A percentile compares a stretch with the other conserved stretches of the same genome.
phyloP scores from a whole-genome alignment of 768 basidiomycete genomes.

The Boletus eberwhitei region DNA sequence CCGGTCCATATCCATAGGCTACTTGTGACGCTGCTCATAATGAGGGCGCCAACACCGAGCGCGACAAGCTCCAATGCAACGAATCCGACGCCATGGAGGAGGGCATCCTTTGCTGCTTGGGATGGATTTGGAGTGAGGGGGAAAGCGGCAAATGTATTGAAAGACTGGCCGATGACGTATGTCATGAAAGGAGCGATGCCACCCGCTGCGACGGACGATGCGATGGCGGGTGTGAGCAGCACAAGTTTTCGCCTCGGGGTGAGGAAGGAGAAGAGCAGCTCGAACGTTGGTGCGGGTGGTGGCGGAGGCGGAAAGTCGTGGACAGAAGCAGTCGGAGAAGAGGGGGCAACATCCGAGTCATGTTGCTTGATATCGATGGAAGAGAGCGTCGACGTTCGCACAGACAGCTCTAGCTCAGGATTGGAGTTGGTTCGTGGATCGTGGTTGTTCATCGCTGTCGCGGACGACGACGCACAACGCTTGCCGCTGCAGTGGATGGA shows the following conservation, averaged over 20 bases:
- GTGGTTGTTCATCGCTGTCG: constrained; percentile 32
- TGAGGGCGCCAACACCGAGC: constrained; percentile 62
- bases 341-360: constrained; percentile 2
- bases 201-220: constrained; percentile 61
- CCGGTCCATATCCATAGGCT: constrained; percentile 86
- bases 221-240: constrained; percentile 61
- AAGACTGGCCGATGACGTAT: constrained; percentile 70
- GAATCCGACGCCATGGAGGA: constrained; percentile 56
- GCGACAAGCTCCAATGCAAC: constrained; percentile 65
- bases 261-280: constrained; percentile 65
- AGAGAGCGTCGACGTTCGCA: constrained; percentile 16
- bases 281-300: constrained; percentile 49
- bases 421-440: constrained; percentile 14
- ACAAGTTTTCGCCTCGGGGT: constrained; percentile 51
- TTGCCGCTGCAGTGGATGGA: constrained; percentile 1
- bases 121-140: constrained; percentile 41
- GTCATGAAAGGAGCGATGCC: constrained; percentile 87
- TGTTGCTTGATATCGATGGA: constrained; percentile 20
- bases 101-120: constrained; percentile 42
- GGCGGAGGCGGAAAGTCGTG: constrained; percentile 18
- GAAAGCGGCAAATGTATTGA: constrained; percentile 66
- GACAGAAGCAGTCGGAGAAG: constrained; percentile 13
- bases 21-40: constrained; percentile 71
- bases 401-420: constrained; percentile 20
- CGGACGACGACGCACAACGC: constrained; percentile 26